Conservation (phyloP, 352 stramenopile species). For the Globisporangium orthogonon region DNA sequence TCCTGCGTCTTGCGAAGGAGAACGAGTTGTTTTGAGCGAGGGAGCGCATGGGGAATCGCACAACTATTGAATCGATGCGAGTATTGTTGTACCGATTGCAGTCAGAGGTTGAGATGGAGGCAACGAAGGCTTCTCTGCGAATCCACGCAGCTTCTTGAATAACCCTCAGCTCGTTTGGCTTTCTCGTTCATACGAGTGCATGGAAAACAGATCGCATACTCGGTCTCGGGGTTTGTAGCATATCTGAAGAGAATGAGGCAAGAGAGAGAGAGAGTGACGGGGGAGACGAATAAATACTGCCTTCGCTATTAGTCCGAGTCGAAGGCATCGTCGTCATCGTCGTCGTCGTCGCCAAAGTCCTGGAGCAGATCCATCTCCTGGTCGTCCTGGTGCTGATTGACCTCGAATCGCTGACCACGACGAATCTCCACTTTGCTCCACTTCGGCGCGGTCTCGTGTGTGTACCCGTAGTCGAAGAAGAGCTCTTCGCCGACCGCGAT, state of each 20-base stretch:
- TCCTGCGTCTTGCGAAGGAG: conserved; percentile 64
- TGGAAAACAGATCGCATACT: too few relatives aligned
- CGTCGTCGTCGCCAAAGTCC: conserved; percentile 9
- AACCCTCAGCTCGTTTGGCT: too few relatives aligned
- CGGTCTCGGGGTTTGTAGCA: not conserved
- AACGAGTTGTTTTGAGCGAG: conserved; percentile 60
- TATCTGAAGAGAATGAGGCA: not conserved
- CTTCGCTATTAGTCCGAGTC: conserved; percentile 5
- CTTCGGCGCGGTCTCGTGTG: conserved; percentile 43
- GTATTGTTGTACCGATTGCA: not conserved
- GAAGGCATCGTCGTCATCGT: conserved; percentile 6
- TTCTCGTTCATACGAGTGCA: too few relatives aligned
- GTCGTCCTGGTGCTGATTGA: not conserved
- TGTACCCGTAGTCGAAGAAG: conserved; percentile 81
- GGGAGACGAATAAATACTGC: not conserved
- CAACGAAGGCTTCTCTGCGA: too few relatives aligned
- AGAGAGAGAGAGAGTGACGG: not conserved
- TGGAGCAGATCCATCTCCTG: conserved; percentile 5
- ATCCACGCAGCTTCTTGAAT: too few relatives aligned
- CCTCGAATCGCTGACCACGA: conserved; percentile 5
- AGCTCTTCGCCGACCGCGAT: conserved; percentile 80
- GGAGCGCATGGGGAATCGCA: not conserved
- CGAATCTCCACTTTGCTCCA: conserved; percentile 42
- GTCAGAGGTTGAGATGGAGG: too few relatives aligned
- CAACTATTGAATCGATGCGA: not conserved